phyloP scores from a whole-genome alignment of 2,329 filamentous ascomycete genomes.

The Talaromyces sp. region DNA sequence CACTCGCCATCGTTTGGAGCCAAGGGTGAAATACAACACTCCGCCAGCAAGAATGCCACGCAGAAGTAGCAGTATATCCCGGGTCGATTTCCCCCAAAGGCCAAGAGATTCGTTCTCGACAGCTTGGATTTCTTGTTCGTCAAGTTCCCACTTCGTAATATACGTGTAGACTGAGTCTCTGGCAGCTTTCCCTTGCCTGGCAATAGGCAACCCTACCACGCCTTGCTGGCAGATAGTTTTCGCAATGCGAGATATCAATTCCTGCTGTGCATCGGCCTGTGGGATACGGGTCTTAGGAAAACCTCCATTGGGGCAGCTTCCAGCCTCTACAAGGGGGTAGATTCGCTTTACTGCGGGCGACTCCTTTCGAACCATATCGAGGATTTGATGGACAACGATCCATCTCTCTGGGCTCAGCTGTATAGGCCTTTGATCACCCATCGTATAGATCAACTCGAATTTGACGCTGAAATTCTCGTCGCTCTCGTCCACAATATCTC shows the following conservation, averaged over 20 bases:
- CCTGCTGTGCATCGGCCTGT: not conserved
- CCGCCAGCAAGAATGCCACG: conserved; percentile 50
- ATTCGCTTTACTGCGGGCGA: conserved; percentile 10
- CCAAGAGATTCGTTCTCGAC: not conserved
- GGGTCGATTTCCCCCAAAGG: conserved; percentile 11
- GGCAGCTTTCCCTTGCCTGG: not conserved
- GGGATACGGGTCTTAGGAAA: not conserved
- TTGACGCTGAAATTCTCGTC: conserved; percentile 57
- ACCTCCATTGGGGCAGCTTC: not conserved
- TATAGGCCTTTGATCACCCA: conserved; percentile 47
- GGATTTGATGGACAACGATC: conserved; percentile 49
- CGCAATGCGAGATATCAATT: not conserved
- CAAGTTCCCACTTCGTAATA: not conserved
- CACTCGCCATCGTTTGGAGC: conserved; percentile 57
- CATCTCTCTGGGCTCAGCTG: conserved; percentile 53
- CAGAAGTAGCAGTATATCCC: conserved; percentile 21
- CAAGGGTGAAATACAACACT: conserved; percentile 49
- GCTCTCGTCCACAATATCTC: conserved; percentile 59
- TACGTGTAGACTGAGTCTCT: not conserved
- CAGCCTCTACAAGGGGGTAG: not conserved
- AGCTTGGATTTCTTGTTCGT: not conserved
- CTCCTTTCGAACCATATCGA: conserved; percentile 39
- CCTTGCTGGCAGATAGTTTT: not conserved
- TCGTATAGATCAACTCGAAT: conserved; percentile 59
- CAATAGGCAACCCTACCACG: not conserved